Conservation (phyloP, 129 eudicot genomes). For the Centrapalus pauciflorus region DNA sequence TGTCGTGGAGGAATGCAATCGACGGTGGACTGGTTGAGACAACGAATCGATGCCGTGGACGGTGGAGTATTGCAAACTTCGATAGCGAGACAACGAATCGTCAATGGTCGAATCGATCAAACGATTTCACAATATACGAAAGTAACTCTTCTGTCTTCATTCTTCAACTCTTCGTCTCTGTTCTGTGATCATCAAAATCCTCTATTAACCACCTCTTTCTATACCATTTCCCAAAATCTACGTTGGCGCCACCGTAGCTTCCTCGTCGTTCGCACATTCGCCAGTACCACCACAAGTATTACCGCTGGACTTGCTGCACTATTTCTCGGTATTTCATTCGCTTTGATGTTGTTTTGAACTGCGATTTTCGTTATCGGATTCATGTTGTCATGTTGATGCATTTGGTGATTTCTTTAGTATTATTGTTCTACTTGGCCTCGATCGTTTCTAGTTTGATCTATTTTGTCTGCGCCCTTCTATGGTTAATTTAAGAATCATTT, state of each 20-base stretch:
- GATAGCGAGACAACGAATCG: too few relatives aligned
- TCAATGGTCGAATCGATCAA: too few relatives aligned
- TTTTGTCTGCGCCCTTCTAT: slow-evolving; percentile 39
- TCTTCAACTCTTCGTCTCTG: too few relatives aligned
- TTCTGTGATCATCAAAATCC: slow-evolving; percentile 51
- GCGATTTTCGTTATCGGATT: slow-evolving; percentile 60
- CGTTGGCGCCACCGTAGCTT: slow-evolving; percentile 16
- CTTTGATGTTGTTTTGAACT: slow-evolving; percentile 64
- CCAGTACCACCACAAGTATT: slow-evolving; percentile 14
- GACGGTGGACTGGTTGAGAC: too few relatives aligned
- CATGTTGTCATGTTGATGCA: slow-evolving; percentile 69
- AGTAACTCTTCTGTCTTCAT: too few relatives aligned
- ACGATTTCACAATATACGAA: too few relatives aligned
- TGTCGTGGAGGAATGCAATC: too few relatives aligned
- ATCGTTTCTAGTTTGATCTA: slow-evolving; percentile 38
- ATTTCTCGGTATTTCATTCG: slow-evolving; percentile 53
- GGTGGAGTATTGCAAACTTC: too few relatives aligned
- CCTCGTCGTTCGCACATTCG: slow-evolving; percentile 23
- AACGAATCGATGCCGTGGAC: too few relatives aligned
- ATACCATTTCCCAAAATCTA: slow-evolving; percentile 29
- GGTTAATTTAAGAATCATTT: too few relatives aligned
- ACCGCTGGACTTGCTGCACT: slow-evolving; percentile 56
- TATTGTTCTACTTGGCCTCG: slow-evolving; percentile 54
- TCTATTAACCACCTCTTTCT: slow-evolving; percentile 47
- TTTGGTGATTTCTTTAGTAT: slow-evolving; percentile 39